Conservation (phyloP, 2,329 filamentous ascomycete species). For the Exophiala sideris region DNA sequence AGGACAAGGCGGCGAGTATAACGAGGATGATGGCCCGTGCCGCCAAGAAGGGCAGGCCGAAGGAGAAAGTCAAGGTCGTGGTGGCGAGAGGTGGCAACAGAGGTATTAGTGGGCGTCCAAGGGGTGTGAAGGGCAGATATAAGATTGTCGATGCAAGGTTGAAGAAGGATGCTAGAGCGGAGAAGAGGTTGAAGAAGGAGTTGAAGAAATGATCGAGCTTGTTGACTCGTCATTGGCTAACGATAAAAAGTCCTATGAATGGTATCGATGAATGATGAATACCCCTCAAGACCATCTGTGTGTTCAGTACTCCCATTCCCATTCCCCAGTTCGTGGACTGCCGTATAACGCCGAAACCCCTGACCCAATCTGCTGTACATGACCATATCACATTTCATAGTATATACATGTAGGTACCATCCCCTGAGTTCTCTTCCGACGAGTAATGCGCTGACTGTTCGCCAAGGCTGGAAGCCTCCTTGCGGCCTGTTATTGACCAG, state of each 20-base stretch:
- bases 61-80: slow-evolving; percentile 78
- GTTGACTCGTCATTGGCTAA: too few species aligned
- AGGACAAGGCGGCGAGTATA: slow-evolving; percentile 88
- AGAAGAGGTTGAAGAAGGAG: slow-evolving; percentile 78
- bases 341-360: too few species aligned
- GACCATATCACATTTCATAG: too few species aligned
- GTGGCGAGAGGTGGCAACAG: slow-evolving; percentile 82
- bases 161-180: slow-evolving; percentile 91
- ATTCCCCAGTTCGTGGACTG: too few species aligned
- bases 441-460: too few species aligned
- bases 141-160: slow-evolving; percentile 93
- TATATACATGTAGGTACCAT: too few species aligned
- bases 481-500: too few species aligned
- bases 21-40: slow-evolving; percentile 76
- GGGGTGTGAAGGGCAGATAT: slow-evolving; percentile 91
- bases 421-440: too few species aligned
- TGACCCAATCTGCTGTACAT: too few species aligned
- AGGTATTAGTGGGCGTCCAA: slow-evolving; percentile 80
- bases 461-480: too few species aligned
- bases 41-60: slow-evolving; percentile 66
- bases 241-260: neutral
- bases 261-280: too few species aligned
- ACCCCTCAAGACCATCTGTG: neutral
- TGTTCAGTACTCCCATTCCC: neutral
- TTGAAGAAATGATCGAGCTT: slow-evolving; percentile 46